Evolutionary conservation across 352 stramenopile genomes (phyloP), one percentile per base, ranked within the genome.

Genomic region (Phytophthora aleatoria): DNA sequence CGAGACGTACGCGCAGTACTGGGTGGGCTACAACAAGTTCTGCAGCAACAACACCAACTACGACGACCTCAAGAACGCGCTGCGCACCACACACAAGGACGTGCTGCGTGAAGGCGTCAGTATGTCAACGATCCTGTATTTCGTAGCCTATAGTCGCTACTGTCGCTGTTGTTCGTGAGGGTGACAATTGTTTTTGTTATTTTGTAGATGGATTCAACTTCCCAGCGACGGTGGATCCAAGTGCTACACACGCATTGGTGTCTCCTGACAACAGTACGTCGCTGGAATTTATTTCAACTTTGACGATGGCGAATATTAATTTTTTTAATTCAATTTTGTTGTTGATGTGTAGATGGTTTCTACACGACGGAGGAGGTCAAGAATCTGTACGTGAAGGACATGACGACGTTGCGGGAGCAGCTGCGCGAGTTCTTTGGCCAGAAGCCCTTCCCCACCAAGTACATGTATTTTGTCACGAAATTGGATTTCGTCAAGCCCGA

Each of bases 21-120:
- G 86, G 86, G 86, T 94, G 64, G 86, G 86, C 56, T 94, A 94
- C 79, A 94, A 94, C 73, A 94, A 94, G 70, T 94, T 79, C 61
- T 94, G 86, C 71, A 88, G 77, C 53, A 79, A 64, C 57, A 73
- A 89, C 64, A 92, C 81, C 57, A 87, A 81, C 59, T 91, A 83
- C 45, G 71, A 87, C 43, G 75, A 87, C 4, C 77, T 94, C 64
- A 92, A 91, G 62, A 44, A 81, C 65, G 81, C 73, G 49, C 67
- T 94, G 45, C 82, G 77, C 60, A 61, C 83, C 47, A 90, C 72
- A 12, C 77, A 90, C 57, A 92, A 94, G 68, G 83, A 93, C 64
- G 60, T 91, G 48, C 68, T 78, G 39, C 79, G 81, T 60, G 82
- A 90, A 35, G 86, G 86, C 67, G 79, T 94, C 71, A 90, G 84